Base-by-base conservation (phyloP, 2,329 filamentous ascomycete species). In the Rutstroemia sp. region DNA sequence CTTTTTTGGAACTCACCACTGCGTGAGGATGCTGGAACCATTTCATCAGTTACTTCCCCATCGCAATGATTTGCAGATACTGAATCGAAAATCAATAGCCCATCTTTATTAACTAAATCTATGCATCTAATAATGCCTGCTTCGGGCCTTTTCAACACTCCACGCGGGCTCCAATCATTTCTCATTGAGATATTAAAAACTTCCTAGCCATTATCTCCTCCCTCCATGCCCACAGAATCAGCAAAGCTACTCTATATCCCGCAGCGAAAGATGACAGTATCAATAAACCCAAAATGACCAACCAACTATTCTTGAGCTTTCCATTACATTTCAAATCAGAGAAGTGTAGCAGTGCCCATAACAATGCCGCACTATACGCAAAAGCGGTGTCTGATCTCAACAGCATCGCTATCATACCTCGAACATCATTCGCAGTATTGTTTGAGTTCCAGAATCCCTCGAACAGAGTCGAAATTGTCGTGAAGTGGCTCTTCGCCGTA, bases 341-440 rank as follows among this genome's bases (percentile, higher is more conserved):
- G 54, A 72, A 66, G 19, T 64, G 63, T 48, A 71, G 61, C 21
- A 65, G 41, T 1, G 65, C 61, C 71, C 70, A 73, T n/a, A 70
- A 42, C 10, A 57, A 27, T 5, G 61, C 61, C 5, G 62, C 60
- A n/a, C 65, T 55, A 41, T 65, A 64, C 37, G 58, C 56, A 4
- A 57, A 58, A 27, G 60, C 52, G 2, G 46, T 59, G 21, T 61
- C 45, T 21, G 63, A 46, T 8, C 34, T 49, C 5, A 7, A 51
- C 14, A 37, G 23, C 3, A 44, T 30, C 14, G 23, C 9, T 10
- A 19, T 3, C 7, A 8, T 7, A 5, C 16, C 6, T 16, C 27
- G 19, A 16, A 42, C 3, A 12, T 18, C 38, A 9, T 52, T 23
- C 2, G n/a, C 18, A 2, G 19, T 10, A 18, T 34, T n/a, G 4